phyloP scores from a whole-genome alignment of 2,329 filamentous ascomycete species.

The Apiospora rasikravindrae region DNA sequence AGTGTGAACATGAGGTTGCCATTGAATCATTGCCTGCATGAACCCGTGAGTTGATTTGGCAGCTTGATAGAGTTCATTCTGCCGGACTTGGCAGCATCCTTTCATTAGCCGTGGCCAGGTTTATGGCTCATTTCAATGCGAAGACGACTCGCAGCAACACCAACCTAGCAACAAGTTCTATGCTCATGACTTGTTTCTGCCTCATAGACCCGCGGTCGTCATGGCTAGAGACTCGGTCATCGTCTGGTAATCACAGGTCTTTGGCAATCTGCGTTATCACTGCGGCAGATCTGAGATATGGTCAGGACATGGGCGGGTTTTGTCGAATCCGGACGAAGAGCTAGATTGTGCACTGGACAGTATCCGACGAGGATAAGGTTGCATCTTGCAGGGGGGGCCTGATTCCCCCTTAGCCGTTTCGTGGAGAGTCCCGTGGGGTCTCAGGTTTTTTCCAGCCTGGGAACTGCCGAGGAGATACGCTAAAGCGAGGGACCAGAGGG shows the following conservation, averaged over 20 bases:
- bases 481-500: neutral
- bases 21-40: neutral
- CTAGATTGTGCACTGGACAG: neutral
- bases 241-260: too few relatives aligned
- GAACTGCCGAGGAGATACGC: neutral
- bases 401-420: neutral
- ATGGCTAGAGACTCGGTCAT: too few relatives aligned
- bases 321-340: neutral
- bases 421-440: neutral
- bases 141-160: neutral
- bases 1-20: neutral
- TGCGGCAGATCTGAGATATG: neutral
- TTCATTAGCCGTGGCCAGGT: neutral
- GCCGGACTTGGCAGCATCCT: neutral
- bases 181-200: neutral
- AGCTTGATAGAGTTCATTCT: neutral
- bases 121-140: neutral
- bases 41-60: neutral
- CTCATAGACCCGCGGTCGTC: too few relatives aligned
- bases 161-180: neutral
- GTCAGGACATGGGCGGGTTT: neutral
- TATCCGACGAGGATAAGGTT: neutral
- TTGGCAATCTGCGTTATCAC: neutral
- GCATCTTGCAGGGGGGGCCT: neutral
- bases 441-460: neutral